These are phyloP conservation scores for Ophiostoma triangulosporum DNA, from an alignment of 2,329 filamentous ascomycete genomes.

Conservation along the genomic window DNA sequence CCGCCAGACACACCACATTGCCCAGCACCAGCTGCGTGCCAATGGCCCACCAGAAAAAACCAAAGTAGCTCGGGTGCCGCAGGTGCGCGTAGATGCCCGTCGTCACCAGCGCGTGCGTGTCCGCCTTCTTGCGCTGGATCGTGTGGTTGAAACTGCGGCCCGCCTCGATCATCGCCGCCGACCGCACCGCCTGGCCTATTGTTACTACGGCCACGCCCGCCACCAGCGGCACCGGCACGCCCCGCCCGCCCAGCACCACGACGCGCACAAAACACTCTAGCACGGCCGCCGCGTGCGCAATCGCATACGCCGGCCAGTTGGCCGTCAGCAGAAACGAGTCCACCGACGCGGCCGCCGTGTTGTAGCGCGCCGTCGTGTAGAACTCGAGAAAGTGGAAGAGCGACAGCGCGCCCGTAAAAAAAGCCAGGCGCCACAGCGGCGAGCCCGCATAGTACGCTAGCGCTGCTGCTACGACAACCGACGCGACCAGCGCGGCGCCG, in stretches of 20 bases:
- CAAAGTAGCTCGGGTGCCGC: constrained; percentile 89
- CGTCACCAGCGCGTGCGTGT: constrained; percentile 68
- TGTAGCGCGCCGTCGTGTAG: constrained; percentile 75
- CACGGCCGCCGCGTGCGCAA: constrained; percentile 65
- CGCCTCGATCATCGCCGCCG: constrained; percentile 77
- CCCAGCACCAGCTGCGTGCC: constrained; percentile 85
- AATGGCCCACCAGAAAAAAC: constrained; percentile 97
- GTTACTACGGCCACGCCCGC: constrained; percentile 50
- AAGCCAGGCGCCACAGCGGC: constrained; percentile 47
- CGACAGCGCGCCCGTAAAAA: constrained; percentile 56
- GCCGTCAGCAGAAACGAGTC: constrained; percentile 69
- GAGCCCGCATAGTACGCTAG: constrained; percentile 23
- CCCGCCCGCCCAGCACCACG: constrained; percentile 4
- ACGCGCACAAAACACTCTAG: constrained; percentile 53
- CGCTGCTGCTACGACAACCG: constrained; percentile 12
- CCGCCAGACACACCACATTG: constrained; percentile 65
- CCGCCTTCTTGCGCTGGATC: constrained; percentile 56
- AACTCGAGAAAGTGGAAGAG: constrained; percentile 95
- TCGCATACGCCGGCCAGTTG: constrained; percentile 74
- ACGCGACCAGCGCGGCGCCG: constrained; percentile 28
- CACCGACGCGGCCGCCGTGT: constrained; percentile 58
- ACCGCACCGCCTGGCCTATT: constrained; percentile 62
- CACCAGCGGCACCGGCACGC: constrained; percentile 31
- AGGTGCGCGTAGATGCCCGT: constrained; percentile 62
- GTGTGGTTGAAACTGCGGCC: constrained; percentile 86